Base-by-base conservation (phyloP, 106 monocot species). In the Hemerocallis citrina region DNA sequence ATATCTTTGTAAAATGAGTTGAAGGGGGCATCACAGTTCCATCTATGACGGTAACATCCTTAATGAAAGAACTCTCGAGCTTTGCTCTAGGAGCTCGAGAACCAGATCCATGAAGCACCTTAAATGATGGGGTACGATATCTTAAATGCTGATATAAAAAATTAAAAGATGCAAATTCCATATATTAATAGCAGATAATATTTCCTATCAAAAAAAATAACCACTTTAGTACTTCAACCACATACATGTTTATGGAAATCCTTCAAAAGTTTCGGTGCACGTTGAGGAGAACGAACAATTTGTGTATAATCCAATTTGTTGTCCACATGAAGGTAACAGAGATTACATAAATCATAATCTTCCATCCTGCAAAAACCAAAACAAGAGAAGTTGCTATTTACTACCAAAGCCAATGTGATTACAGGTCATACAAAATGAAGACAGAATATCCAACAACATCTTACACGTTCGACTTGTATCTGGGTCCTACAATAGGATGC, bases 381-480 rank as follows among this genome's bases (percentile, higher is more conserved):
- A 61, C n/a, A n/a, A n/a, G n/a, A n/a, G 0, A 22, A 43, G 28
- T 2, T 5, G 24, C 14, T 34, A 45, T 30, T 28, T 12, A 28
- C 17, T 21, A 74, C 17, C 6, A 62, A 41, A 72, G 22, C 17
- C 10, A 47, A 50, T 17, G 25, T 20, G 68, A 0, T 0, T 19
- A 2, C 13, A 34, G 41, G 55, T 34, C 48, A 34, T 27, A 67
- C 21, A 17, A 39, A 30, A 72, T 55, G 19, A 23, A 41, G n/a
- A 24, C 21, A 17, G 2, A 57, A 44, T 16, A 20, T 40, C 41
- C 17, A 44, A 24, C n/a, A 38, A 37, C 19, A 62, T 40, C 77
- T 79, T 78, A 90, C 95, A 87, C 75, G 41, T 61, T 96, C 45
- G 95, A 96, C 65, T 84, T 96, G 55, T 63, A 90, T 8, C 95